Conservation (phyloP, 164 flowering plant species). For the Echeveria elegans region DNA sequence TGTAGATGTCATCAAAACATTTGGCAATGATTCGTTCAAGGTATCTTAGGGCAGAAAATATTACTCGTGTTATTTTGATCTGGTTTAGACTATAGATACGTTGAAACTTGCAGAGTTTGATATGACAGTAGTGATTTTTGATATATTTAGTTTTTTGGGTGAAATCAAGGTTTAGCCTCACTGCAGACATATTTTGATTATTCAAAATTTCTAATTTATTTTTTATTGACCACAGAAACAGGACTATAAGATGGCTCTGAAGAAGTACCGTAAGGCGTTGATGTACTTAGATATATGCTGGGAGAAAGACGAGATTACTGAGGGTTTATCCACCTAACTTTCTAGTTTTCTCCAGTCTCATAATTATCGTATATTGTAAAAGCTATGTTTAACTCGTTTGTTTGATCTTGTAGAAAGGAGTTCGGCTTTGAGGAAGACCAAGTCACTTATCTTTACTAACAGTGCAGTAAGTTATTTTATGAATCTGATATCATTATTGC, state of each 20-base stretch:
- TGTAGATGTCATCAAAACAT: slow-evolving; percentile 56
- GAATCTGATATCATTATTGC: not conserved
- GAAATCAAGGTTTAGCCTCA: not conserved
- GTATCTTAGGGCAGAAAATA: slow-evolving; percentile 20
- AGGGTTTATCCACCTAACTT: slow-evolving; percentile 30
- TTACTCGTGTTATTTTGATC: too few species aligned
- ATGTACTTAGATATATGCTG: slow-evolving; percentile 93
- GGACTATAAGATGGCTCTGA: slow-evolving; percentile 87
- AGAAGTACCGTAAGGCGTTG: slow-evolving; percentile 83
- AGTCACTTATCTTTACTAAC: slow-evolving; percentile 58
- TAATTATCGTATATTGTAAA: too few species aligned
- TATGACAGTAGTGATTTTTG: too few species aligned
- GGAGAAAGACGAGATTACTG: slow-evolving; percentile 95
- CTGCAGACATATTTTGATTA: too few species aligned
- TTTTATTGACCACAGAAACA: slow-evolving; percentile 45
- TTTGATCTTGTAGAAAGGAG: slow-evolving; percentile 34
- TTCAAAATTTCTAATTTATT: not conserved
- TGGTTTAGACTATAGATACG: not conserved
- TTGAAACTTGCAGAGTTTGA: not conserved
- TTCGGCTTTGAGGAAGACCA: slow-evolving; percentile 40
- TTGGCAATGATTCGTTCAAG: slow-evolving; percentile 88
- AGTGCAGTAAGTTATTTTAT: slow-evolving; percentile 42
- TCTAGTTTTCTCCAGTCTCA: not conserved
- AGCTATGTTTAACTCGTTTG: not conserved
- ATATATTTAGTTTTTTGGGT: too few species aligned